Evolutionary conservation across 352 stramenopile genomes (phyloP).

Genomic region (Globisporangium megalacanthum): DNA sequence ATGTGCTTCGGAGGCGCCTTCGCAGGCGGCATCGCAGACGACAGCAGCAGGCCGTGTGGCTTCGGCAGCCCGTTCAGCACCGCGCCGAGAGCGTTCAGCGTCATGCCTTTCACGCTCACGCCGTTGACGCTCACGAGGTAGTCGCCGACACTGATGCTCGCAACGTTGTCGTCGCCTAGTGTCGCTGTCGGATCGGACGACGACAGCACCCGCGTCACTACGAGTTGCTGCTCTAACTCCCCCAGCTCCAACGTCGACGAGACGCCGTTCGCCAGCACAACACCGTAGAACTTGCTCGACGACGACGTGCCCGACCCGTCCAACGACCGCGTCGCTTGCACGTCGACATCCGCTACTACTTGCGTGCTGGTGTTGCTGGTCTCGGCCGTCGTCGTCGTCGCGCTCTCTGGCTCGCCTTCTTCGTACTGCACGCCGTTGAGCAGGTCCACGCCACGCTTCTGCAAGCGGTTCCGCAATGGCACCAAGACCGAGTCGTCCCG

Average conservation of each 20-base stretch:
- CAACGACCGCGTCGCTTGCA: too few species aligned
- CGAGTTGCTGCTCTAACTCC: conserved; percentile 32
- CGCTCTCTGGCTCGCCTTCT: conserved; percentile 16
- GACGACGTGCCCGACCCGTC: background rate
- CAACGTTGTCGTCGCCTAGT: conserved; percentile 7
- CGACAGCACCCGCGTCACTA: conserved; percentile 29
- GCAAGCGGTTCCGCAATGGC: conserved; percentile 36
- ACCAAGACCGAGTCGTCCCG: conserved; percentile 60
- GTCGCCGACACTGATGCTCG: conserved; percentile 25
- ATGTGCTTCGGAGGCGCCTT: conserved; percentile 57
- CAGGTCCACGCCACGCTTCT: conserved; percentile 37
- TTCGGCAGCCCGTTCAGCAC: conserved; percentile 18
- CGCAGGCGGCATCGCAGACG: conserved; percentile 26
- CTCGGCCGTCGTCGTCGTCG: conserved; percentile 3
- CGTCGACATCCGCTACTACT: too few species aligned
- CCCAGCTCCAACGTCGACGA: conserved; percentile 29
- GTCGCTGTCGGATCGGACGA: conserved; percentile 8
- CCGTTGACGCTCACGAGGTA: conserved; percentile 55
- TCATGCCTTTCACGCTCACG: conserved; percentile 31
- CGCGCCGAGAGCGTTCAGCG: conserved; percentile 24
- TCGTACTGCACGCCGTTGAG: conserved; percentile 50
- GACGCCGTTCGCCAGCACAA: conserved; percentile 37
- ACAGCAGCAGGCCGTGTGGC: conserved; percentile 59
- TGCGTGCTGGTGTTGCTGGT: background rate
- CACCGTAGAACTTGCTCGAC: conserved; percentile 36